A percentile compares a stretch with the other conserved stretches of the same genome.
phyloP scores from a whole-genome alignment of 2,329 filamentous ascomycete species.

The Diaporthe amygdali region DNA sequence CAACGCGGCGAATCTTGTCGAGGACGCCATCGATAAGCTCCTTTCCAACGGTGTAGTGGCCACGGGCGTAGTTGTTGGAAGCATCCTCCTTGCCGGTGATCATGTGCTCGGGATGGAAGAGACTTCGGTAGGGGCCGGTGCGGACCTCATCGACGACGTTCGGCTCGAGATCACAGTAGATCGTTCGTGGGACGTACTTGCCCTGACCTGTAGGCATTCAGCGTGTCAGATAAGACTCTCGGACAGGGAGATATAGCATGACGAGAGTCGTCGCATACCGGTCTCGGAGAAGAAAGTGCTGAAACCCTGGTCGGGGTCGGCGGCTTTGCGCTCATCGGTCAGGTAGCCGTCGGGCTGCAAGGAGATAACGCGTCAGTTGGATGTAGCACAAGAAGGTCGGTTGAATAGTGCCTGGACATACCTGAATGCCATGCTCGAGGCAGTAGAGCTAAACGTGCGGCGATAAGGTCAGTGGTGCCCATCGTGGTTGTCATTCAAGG shows the following conservation, averaged over 20 bases:
- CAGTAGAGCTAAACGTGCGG: constrained; percentile 82
- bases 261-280: constrained; percentile 61
- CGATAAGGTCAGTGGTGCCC: constrained; percentile 33
- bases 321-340: constrained; percentile 95
- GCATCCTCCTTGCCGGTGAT: constrained; percentile 99
- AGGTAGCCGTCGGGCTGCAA: constrained; percentile 94
- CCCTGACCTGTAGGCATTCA: constrained; percentile 73
- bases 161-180: constrained; percentile 99
- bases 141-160: constrained; percentile 99
- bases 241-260: not conserved
- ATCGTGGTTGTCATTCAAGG: constrained; percentile 28
- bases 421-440: constrained; percentile 99
- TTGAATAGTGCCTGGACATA: constrained; percentile 52
- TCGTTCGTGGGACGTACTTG: constrained; percentile 98
- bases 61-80: constrained; percentile 99
- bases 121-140: constrained; percentile 91
- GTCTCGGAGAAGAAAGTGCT: constrained; percentile 99
- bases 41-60: constrained; percentile 99
- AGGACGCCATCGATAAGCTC: constrained; percentile 98
- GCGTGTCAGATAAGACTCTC: not conserved
- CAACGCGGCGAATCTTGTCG: constrained; percentile 96
- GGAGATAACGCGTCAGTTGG: constrained; percentile 38
- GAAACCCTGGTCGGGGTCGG: constrained; percentile 95
- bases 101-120: constrained; percentile 99
- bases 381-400: not conserved